Base-by-base conservation (phyloP, 768 basidiomycete genomes). In the Candolleomyces aberdarensis region DNA sequence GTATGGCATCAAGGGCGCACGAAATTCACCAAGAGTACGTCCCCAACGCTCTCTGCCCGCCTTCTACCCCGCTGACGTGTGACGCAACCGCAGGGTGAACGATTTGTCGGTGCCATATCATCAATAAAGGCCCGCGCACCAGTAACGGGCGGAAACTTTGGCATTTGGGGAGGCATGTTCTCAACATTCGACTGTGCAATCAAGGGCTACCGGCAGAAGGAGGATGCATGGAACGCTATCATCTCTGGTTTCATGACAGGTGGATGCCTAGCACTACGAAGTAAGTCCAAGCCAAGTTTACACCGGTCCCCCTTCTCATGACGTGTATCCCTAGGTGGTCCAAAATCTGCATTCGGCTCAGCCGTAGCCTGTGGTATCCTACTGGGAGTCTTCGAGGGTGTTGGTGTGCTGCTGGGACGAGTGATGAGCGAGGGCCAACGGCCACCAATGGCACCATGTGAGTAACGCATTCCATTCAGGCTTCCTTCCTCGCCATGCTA, bases 211-310 rank as follows among this genome's bases (percentile, higher is more conserved):
- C 83, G 95, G 72, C 94, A 97, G 79, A 97, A 98, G 73, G 95
- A 97, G 76, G 96, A 97, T 74, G 92, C 96, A 56, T 99, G 95
- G 95, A 99, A 99, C 71, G 95, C 95, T 46, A 98, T 99, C 69
- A 89, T 97, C 56, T 94, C 95, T 26, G 97, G 97, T 49, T 99
- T 99, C 78, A 85, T 97, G 87, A 98, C 97, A 10, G 97, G 97
- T 75, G 97, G 97, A 58, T 96, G 92, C 73, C 76, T 98, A 57
- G 97, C 96, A 60, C 84, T 91, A 63, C 85, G 96, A 78, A 93
- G 96, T 97, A 74, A 76, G 92, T 87, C 32, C 20, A 56, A n/a
- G 32, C 44, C 55, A 62, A 22, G 62, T 54, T 58, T 49, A 47
- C 62, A 19, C 47, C 17, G 19, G 36, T 54, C 39, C 29, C 47